Evolutionary conservation across 352 stramenopile species (phyloP), one percentile per base, ranked within the genome.

Genomic region (Pythium guiyangense): DNA sequence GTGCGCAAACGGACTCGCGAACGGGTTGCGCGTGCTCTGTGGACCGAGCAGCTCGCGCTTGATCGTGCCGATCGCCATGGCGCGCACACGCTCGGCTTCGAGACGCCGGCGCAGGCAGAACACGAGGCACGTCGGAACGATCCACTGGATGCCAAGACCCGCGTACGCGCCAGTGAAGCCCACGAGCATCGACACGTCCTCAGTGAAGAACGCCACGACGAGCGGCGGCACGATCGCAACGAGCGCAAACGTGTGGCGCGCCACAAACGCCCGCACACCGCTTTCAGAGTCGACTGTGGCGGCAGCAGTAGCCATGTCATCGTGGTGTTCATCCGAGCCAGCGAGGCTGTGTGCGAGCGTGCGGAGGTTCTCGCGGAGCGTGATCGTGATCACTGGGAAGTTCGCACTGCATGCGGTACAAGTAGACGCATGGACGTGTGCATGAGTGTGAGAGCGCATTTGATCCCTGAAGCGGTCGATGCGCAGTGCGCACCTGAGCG

Each of bases 131-230:
- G 82, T 78, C 35, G 84, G 84, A 55, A 94, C 82, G 61, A 94
- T 63, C 84, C 84, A 94, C 82, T 94, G 85, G 58, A 95, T 95
- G 61, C 83, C 81, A 45, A 95, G 73, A 9, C 85, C 85, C 2
- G 85, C 85, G 63, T 95, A 95, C 6, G 83, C 79, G 54, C 85
- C 85, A 8, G 85, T 95, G 64, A 92, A 91, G 51, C 85, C 81
- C 48, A 95, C 84, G 31, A 95, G 77, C 81, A 93, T 92, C 35
- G 82, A 90, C 60, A 95, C 85, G 71, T 95, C 85, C 46, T 95
- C 85, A 2, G 85, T 95, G 66, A 86, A 93, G 68, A 95, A 85
- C 43, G 85, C 85, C 27, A 95, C 79, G 12, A 91, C 57, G 54
- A 93, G 77, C 48, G 85, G 83, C 31, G 85, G 85, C 48, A 91